Conservation (phyloP, 495 filamentous ascomycete genomes). For the Tetracladium marchalianum region DNA sequence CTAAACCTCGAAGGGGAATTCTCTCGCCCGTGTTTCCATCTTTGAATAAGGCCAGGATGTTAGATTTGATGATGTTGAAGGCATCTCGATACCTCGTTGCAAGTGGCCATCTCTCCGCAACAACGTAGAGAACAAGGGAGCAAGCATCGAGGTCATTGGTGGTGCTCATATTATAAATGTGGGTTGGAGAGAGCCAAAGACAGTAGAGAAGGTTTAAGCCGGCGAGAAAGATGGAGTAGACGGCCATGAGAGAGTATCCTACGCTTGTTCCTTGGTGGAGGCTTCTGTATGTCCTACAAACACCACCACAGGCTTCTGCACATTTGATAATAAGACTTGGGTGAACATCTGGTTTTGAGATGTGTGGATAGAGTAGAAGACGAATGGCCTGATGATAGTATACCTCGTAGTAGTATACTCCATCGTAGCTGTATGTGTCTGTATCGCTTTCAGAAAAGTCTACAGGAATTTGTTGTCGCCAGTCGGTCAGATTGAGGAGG, state of each 20-base stretch:
- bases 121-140: conserved; percentile 16
- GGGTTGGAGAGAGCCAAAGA: conserved; percentile 10
- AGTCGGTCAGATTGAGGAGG: background rate
- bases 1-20: no score
- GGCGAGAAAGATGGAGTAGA: conserved; percentile 17
- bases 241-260: conserved; percentile 16
- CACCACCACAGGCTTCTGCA: conserved; percentile 16
- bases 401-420: no score
- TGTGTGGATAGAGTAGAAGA: conserved; percentile 1
- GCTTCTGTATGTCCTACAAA: conserved; percentile 16
- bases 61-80: conserved; percentile 12
- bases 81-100: conserved; percentile 17
- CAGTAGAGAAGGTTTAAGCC: conserved; percentile 18
- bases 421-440: no score
- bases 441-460: no score
- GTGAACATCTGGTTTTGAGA: background rate
- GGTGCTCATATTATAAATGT: conserved; percentile 7
- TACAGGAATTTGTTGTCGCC: no score
- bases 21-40: no score
- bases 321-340: conserved; percentile 5
- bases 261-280: conserved; percentile 12
- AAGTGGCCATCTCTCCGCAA: conserved; percentile 16
- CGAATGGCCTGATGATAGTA: background rate
- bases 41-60: background rate
- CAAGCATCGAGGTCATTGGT: conserved; percentile 16